Base-by-base conservation (phyloP, 192 early-diverging fungal species). In the Coemansia sp. region DNA sequence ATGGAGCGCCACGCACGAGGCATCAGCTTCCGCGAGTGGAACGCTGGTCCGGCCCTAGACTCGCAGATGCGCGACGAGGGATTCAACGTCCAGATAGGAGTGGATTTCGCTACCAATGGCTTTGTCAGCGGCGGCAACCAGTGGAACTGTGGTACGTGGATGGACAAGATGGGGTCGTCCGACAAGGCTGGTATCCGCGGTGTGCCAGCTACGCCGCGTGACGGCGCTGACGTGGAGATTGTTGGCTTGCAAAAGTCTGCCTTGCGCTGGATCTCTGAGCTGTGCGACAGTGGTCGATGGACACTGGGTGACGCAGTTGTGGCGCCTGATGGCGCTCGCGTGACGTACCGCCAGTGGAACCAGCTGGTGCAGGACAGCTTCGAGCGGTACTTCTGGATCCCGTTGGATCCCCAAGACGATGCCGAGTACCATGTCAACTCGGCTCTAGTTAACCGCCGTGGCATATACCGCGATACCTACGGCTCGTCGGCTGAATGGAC, bases 121-220 rank as follows among this genome's bases (percentile, higher is more conserved):
- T 88, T 97, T 55, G 85, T 98, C 29, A 71, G 79, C 62, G 97
- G 98, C 61, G 98, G 98, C 33, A 98, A 90, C 75, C 44, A 85
- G 42, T 96, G 85, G 83, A 99, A 99, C 82, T 99, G 97, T 70
- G 97, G 98, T 31, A 98, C 96, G 0, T 99, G 97, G 98, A 98
- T 98, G 96, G 98, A 98, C 84, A 99, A 98, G 80, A 95, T 94
- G 93, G 93, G 94, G 16, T 96, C 97, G 79, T 95, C 92, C 33
- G 91, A 89, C 43, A 96, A 94, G 83, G 97, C 98, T n/a, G 91
- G 93, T 8, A 98, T 89, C 42, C 91, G 91, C 34, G 98, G 98
- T 3, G 72, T 92, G 27, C 98, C 97, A 1, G 95, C 91, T 0
- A 99, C 95, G 3, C 95, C 97, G 59, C 90, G 97, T 41, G 94